Evolutionary conservation across 202 grass and related monocot genomes (phyloP).

Genomic region (Zoysia matrella): DNA sequence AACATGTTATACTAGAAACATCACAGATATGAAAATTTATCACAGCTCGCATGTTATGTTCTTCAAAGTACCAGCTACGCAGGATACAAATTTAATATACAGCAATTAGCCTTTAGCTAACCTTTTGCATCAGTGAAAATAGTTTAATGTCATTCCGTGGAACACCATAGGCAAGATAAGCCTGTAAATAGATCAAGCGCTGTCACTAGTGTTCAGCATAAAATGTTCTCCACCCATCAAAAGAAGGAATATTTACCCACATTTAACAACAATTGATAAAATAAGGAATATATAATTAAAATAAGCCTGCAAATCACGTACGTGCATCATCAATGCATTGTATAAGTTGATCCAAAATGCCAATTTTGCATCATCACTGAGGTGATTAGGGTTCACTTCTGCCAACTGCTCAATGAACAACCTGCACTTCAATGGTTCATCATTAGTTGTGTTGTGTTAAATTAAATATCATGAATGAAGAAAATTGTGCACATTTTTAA

Average conservation of each 20-base stretch:
- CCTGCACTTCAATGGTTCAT: slow-evolving; percentile 49
- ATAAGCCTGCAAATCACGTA: slow-evolving; percentile 39
- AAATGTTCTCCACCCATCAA: not conserved
- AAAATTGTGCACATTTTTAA: not conserved
- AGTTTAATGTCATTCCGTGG: slow-evolving; percentile 54
- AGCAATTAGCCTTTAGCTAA: slow-evolving; percentile 37
- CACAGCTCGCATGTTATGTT: not conserved
- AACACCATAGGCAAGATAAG: too few species aligned
- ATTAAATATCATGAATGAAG: not conserved
- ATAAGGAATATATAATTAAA: slow-evolving; percentile 21
- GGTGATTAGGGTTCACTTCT: too few species aligned
- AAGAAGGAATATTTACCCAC: not conserved
- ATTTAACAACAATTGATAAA: not conserved
- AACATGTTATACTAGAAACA: not conserved
- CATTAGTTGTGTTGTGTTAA: slow-evolving; percentile 41
- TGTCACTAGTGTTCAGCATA: not conserved
- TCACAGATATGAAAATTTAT: not conserved
- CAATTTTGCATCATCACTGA: too few species aligned
- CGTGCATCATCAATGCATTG: slow-evolving; percentile 35
- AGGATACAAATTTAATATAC: slow-evolving; percentile 8
- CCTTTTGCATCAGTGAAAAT: slow-evolving; percentile 97
- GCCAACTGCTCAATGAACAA: slow-evolving; percentile 73
- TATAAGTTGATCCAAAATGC: too few species aligned
- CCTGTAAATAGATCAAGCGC: too few species aligned
- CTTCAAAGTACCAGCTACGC: not conserved